Evolutionary conservation across 257 asterid species (phyloP), one percentile per base, ranked within the genome.

Genomic region (Fraxinus excelsior): DNA sequence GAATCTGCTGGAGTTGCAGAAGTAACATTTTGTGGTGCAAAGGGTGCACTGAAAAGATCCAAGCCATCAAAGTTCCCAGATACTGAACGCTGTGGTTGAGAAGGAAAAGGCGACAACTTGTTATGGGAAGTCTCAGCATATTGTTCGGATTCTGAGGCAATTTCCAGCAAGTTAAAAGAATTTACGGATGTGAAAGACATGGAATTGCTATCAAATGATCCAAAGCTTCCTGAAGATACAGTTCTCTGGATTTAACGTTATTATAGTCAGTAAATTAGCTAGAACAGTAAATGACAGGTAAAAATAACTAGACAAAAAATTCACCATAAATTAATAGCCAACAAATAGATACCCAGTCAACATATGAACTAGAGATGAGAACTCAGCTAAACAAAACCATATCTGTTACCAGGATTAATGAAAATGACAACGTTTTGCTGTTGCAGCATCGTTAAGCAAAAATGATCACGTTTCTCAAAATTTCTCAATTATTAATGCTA

Each of bases 191-290:
- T 79, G 71, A 71, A 80, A 72, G 91, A 81, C 38, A 80, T 37
- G 70, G 93, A 83, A 79, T 79, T 86, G 86, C 84, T 84, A 72
- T 90, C 94, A 66, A 81, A 84, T 16, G 96, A 88, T 75, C 85
- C 93, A 85, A 85, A 83, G 85, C 93, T 90, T 85, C 90, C 97
- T 14, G 77, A 80, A 74, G 97, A 88, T 70, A 86, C 85, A 74
- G 89, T 78, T 86, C 90, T 85, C 99, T 92, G 94, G 31, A 79
- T 58, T 64, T 53, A 80, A 79, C 74, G 74, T 73, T 23, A 70
- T 70, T 58, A 31, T 74, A 74, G 69, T 83, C 84, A 87, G 82
- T 10, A 71, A 40, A 53, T 18, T 40, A 37, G 67, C 32, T 38
- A 10, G 69, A 69, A 53, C 74, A 81, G 49, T 7, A 38, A 31